Evolutionary conservation across 345 rosid genomes (phyloP), one percentile per base, ranked within the genome.

Genomic region (Viola odorata): DNA sequence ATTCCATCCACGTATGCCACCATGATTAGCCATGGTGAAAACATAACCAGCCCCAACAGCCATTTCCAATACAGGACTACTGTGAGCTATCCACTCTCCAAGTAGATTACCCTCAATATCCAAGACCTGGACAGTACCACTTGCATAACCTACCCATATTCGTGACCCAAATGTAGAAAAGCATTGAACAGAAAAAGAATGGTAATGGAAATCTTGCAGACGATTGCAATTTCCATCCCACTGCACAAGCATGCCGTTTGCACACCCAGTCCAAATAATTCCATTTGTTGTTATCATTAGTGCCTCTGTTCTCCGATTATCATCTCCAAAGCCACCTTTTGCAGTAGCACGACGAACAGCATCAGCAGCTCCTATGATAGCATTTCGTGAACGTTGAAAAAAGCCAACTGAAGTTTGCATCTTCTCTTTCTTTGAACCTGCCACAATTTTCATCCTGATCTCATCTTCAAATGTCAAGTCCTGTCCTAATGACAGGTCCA

Each of bases 311-410:
- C 84, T 85, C 76, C 80, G 83, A 50, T 74, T 67, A 69, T 95
- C 99, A 53, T 95, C 99, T 12, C 70, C 82, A 55, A 70, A 84
- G 81, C 85, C 80, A 54, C 97, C 92, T 73, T 86, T 85, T n/a
- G 88, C 82, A 63, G 99, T 98, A 56, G 85, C 98, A 38, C 99
- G 80, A 36, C 90, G 84, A 63, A 95, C 99, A 65, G 91, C 99
- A 57, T 83, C 99, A 4, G 99, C 99, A 53, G 99, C 99, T 79
- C 99, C 99, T 85, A 95, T 82, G 61, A 95, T 82, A 38, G 98
- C 99, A 75, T 95, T 91, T 45, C 99, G 84, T n/a, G 99, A 95
- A 48, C 99, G 89, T 69, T 91, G 99, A 76, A 95, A 69, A 66
- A 95, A 87, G 50, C 99, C 94, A 38, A 83, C 85, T 10, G 96